Evolutionary conservation across 2,329 filamentous ascomycete genomes (phyloP).

Genomic region (Fusarium pseudocircinatum): DNA sequence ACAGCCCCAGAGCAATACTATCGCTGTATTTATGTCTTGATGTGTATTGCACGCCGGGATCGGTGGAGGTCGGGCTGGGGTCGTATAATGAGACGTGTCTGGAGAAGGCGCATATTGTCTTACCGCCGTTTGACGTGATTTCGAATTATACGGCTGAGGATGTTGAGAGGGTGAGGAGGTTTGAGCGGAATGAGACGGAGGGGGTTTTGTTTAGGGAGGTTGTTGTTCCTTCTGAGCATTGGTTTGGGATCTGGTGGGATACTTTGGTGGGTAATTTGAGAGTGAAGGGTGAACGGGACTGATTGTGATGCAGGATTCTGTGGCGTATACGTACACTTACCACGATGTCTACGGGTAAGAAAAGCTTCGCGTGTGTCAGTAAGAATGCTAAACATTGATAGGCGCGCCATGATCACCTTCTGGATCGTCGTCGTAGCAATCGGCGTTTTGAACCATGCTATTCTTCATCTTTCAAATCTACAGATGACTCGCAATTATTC

Average conservation of each 20-base stretch:
- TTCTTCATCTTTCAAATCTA: slow-evolving; percentile 16
- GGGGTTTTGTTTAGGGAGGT: slow-evolving; percentile 40
- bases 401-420: slow-evolving; percentile 51
- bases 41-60: slow-evolving; percentile 47
- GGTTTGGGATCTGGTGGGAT: slow-evolving; percentile 49
- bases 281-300: not conserved
- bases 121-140: slow-evolving; percentile 50
- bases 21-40: slow-evolving; percentile 53
- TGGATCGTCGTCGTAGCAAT: slow-evolving; percentile 53
- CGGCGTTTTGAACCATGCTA: slow-evolving; percentile 47
- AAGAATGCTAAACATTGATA: slow-evolving; percentile 6
- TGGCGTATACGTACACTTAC: slow-evolving; percentile 46
- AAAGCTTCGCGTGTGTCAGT: fast-evolving
- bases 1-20: slow-evolving; percentile 41
- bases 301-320: slow-evolving; percentile 45
- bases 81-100: slow-evolving; percentile 51
- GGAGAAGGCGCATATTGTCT: slow-evolving; percentile 26
- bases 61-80: slow-evolving; percentile 37
- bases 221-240: slow-evolving; percentile 48
- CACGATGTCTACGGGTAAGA: slow-evolving; percentile 53
- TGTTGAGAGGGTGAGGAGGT: slow-evolving; percentile 43
- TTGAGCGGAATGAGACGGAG: slow-evolving; percentile 43
- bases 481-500: slow-evolving; percentile 1
- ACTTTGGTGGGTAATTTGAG: slow-evolving; percentile 48
- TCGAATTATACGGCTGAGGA: slow-evolving; percentile 49